Evolutionary conservation across 1,284 basidiomycete genomes (phyloP).

Genomic region (Mrakiaceae sp.): DNA sequence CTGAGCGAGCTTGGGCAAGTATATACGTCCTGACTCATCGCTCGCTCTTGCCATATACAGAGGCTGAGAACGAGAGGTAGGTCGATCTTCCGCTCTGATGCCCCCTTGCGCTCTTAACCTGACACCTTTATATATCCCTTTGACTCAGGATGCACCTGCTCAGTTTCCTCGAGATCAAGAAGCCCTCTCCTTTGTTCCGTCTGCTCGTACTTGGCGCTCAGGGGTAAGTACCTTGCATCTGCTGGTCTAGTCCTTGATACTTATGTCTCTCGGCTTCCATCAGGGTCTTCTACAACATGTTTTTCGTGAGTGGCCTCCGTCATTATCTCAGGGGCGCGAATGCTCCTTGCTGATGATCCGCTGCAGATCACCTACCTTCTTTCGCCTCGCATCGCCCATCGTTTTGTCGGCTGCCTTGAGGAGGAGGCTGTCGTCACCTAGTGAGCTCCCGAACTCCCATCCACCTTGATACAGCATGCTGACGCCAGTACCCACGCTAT

Average conservation of each 20-base stretch:
- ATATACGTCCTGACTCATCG: no score
- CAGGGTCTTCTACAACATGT: conserved; percentile 79
- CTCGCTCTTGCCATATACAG: conserved; percentile 26
- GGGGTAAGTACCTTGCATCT: conserved; percentile 24
- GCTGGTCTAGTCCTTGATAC: conserved; percentile 3
- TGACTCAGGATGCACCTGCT: conserved; percentile 33
- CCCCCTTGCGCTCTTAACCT: background rate
- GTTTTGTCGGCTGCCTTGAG: conserved; percentile 89
- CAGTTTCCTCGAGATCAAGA: conserved; percentile 77
- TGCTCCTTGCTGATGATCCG: no score
- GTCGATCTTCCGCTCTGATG: conserved; percentile 18
- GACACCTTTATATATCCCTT: background rate
- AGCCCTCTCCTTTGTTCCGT: conserved; percentile 68
- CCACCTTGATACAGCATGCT: conserved; percentile 7
- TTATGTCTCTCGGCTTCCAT: conserved; percentile 1
- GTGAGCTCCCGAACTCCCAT: conserved; percentile 37
- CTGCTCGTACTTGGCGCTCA: conserved; percentile 74
- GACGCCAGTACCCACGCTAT: background rate
- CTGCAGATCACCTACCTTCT: conserved; percentile 55
- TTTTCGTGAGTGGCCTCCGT: conserved; percentile 43
- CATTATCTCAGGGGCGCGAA: no score
- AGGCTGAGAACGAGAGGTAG: conserved; percentile 81
- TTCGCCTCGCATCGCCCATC: conserved; percentile 73
- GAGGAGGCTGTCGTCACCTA: conserved; percentile 90
- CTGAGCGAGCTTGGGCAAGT: no score